These are phyloP conservation scores for Coccomyxa sp. DNA, from an alignment of 139 green algal genomes.

Conservation along the genomic window DNA sequence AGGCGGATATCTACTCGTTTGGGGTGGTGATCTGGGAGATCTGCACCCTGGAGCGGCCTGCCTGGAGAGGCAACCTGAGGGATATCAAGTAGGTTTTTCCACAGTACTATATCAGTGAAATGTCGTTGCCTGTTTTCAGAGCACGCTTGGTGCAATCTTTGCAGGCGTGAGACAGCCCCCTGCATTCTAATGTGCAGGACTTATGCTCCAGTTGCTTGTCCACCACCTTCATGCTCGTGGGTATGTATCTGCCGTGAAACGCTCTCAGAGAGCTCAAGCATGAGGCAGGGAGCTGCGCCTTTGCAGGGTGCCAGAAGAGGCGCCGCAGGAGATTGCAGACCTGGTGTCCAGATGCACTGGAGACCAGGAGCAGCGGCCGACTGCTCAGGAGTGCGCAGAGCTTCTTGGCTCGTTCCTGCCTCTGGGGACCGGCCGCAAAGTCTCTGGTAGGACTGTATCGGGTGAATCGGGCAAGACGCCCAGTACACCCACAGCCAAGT, in stretches of 20 bases:
- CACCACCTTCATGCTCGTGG: not conserved
- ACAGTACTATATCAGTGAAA: not conserved
- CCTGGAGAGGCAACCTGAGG: slow-evolving; percentile 14
- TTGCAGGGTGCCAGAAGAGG: slow-evolving; percentile 16
- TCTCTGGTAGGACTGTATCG: too few species aligned
- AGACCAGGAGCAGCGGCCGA: not conserved
- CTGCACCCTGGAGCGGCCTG: slow-evolving; percentile 12
- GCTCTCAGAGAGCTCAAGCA: not conserved
- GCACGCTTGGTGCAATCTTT: not conserved
- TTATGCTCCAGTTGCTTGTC: not conserved
- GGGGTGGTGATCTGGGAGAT: slow-evolving; percentile 34
- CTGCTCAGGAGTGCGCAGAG: not conserved
- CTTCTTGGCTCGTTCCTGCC: not conserved
- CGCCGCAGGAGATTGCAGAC: slow-evolving; percentile 2
- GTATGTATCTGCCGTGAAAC: not conserved
- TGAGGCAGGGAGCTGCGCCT: not conserved
- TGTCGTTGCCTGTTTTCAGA: not conserved
- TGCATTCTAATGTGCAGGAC: not conserved
- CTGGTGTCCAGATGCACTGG: slow-evolving; percentile 4
- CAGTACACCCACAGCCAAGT: too few species aligned
- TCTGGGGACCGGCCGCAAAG: too few species aligned
- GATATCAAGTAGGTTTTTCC: not conserved
- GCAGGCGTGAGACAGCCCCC: too few species aligned
- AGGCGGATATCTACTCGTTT: slow-evolving; percentile 29
- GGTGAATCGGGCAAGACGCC: too few species aligned